phyloP scores from a whole-genome alignment of 345 rosid genomes.

The Euphorbia pulcherrima region DNA sequence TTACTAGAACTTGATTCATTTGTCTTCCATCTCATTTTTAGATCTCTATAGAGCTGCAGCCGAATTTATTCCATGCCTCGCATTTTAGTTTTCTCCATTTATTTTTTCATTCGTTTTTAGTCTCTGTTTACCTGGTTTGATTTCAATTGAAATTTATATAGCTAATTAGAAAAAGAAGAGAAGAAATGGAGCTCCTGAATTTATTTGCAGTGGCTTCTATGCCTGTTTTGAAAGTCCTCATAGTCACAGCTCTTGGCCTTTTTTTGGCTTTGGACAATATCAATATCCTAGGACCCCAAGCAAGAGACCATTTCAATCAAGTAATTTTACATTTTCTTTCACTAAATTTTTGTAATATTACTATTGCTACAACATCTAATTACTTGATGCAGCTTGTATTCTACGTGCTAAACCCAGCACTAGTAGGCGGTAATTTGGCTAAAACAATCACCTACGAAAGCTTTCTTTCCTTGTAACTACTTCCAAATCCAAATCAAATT shows the following conservation, averaged over 20 bases:
- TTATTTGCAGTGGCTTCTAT: slow-evolving; percentile 30
- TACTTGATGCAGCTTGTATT: slow-evolving; percentile 43
- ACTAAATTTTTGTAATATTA: no score
- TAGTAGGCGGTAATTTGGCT: slow-evolving; percentile 36
- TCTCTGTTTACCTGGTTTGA: no score
- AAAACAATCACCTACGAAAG: slow-evolving; percentile 33
- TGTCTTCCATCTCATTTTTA: no score
- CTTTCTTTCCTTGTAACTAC: slow-evolving; percentile 29
- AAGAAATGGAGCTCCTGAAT: slow-evolving; percentile 23
- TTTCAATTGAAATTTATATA: no score
- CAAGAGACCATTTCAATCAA: slow-evolving; percentile 31
- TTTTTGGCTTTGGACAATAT: slow-evolving; percentile 31
- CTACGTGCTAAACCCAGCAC: slow-evolving; percentile 37
- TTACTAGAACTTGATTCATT: no score
- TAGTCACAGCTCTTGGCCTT: slow-evolving; percentile 37
- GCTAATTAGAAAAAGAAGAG: neutral
- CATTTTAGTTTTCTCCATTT: no score
- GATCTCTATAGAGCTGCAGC: no score
- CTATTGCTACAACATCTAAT: no score
- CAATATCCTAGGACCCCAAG: slow-evolving; percentile 27
- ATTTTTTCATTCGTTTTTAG: no score
- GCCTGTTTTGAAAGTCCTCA: slow-evolving; percentile 39
- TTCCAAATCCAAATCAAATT: no score
- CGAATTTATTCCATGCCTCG: no score
- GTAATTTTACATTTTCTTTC: no score